phyloP scores from a whole-genome alignment of 2,329 filamentous ascomycete species.

The Penicillium sp. region DNA sequence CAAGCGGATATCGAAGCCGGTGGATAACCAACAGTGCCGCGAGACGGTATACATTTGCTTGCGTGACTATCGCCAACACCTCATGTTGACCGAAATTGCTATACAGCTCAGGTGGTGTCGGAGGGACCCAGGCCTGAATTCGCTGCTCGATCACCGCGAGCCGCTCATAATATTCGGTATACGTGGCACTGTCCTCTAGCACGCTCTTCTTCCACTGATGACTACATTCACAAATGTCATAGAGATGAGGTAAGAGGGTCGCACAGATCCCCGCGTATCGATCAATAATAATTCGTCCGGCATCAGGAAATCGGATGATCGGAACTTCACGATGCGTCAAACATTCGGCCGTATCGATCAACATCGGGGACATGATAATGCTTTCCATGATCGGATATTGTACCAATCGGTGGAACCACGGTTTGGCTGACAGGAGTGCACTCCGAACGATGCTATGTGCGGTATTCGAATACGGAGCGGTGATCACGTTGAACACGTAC shows the following conservation, averaged over 20 bases:
- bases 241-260: slow-evolving; percentile 32
- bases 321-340: slow-evolving; percentile 32
- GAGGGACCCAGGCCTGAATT: slow-evolving; percentile 20
- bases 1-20: slow-evolving; percentile 32
- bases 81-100: slow-evolving; percentile 25
- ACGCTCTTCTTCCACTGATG: slow-evolving; percentile 14
- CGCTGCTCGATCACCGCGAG: slow-evolving; percentile 18
- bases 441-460: slow-evolving; percentile 29
- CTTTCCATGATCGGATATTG: slow-evolving; percentile 28
- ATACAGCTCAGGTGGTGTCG: slow-evolving; percentile 16
- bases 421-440: slow-evolving; percentile 28
- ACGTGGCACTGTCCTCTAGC: background rate
- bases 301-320: slow-evolving; percentile 25
- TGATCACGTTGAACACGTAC: slow-evolving; percentile 33
- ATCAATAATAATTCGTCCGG: slow-evolving; percentile 26
- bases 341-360: slow-evolving; percentile 35
- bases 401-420: slow-evolving; percentile 28
- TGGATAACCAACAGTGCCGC: slow-evolving; percentile 32
- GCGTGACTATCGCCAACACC: slow-evolving; percentile 29
- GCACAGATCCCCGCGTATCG: slow-evolving; percentile 30
- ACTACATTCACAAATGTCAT: slow-evolving; percentile 32
- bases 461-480: slow-evolving; percentile 21
- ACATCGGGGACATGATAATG: slow-evolving; percentile 29
- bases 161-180: slow-evolving; percentile 12
- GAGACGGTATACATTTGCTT: slow-evolving; percentile 32